Base-by-base conservation (phyloP, 306 rosid species). In the Vachellia collinsii region DNA sequence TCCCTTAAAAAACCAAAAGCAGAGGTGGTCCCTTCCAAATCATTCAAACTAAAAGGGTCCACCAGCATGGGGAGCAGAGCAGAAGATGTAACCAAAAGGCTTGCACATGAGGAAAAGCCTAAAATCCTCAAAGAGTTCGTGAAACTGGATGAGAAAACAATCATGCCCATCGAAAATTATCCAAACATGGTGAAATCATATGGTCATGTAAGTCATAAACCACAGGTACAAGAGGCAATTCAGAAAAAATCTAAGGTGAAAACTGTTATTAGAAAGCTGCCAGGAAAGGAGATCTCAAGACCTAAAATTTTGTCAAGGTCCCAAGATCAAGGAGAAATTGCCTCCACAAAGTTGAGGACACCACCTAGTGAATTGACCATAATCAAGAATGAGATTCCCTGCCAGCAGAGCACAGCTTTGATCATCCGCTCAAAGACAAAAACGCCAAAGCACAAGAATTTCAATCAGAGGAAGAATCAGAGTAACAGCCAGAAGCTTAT, bases 271-370 rank as follows among this genome's bases (percentile, higher is more conserved):
- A 83, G 72, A 86, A 93, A 82, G 23, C 78, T 72, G 19, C 61
- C 74, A 29, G 90, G 80, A 63, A 92, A 88, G 83, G 89, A 89
- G 76, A 44, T 74, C 34, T 76, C 69, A 53, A 87, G 84, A 64
- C 80, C 82, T 51, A 85, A 77, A 81, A 41, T 66, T 82, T 83
- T 82, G 76, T 42, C 86, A 11, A 93, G 77, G 80, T 77, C 92
- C 82, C 84, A 85, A 70, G 92, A 85, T 76, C 91, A 83, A 82
- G 88, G 81, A 76, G 91, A 72, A 79, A 74, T 67, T 74, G 65
- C 78, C 67, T 75, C 87, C 38, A 29, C 83, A 20, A 88, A 80
- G 85, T 85, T 85, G 59, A 85, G 86, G 83, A 92, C 79, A 86
- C 83, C 84, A 36, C 91, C 74, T 78, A 83, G 81, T 77, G 84